Evolutionary conservation across 768 basidiomycete species (phyloP), one percentile per base, ranked within the genome.

Genomic region (Trametes sanguinea): DNA sequence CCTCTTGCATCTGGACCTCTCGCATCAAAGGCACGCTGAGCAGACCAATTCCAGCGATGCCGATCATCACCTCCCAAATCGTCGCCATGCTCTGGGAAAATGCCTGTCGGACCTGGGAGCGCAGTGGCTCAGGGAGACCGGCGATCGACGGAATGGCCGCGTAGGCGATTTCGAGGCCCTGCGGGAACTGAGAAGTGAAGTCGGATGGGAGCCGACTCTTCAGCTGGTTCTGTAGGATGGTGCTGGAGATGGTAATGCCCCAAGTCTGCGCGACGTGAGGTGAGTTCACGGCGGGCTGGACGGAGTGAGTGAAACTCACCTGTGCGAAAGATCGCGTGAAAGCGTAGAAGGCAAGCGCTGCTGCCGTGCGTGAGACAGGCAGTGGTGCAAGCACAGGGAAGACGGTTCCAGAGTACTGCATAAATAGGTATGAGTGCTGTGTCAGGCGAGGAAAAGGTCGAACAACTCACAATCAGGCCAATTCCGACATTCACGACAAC

Each of bases 21-120:
- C 64, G 63, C 77, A 80, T 74, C 3, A 76, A 30, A 3, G 77
- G 61, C 7, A 69, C 64, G 14, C 66, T 53, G 9, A 80, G 37
- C 1, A 81, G 53, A 0, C 80, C 80, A 2, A 76, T 30, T 2
- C 70, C 78, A 4, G 69, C 58, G 13, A 85, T 69, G 1, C 75
- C 81, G 17, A 75, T 65, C 73, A 81, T 71, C 3, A 77, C 75
- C 39, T 72, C 65, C 83, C 82, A 85, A 27, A 82, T 57, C 0
- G 0, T 16, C 48, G 45, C 53, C 83, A 65, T 51, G 77, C 76
- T 43, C 1, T 67, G 69, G 1, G 77, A 74, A 57, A 83, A 83
- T 29, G 80, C 81, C 4, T 53, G 72, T 14, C 76, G 74, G 1
- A 83, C 78, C 59, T 79, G 63, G 0, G 44, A 54, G 35, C 65